These are phyloP conservation scores for Lolium perenne DNA, from an alignment of 176 grass and related monocot genomes.

Conservation along the genomic window DNA sequence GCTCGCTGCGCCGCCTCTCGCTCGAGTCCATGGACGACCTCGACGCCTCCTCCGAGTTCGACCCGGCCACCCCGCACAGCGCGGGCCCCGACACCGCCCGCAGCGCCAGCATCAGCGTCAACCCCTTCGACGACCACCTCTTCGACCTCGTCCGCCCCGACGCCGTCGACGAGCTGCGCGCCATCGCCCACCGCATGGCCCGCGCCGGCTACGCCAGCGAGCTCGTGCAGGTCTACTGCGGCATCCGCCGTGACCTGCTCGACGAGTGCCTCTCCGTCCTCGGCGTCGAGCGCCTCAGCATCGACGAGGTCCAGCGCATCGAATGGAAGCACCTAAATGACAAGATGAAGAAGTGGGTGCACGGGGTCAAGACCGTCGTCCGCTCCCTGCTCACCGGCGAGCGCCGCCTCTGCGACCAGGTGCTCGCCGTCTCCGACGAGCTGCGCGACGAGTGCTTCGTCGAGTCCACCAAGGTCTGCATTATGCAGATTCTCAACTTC, in stretches of 20 bases:
- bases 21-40: constrained; percentile 84
- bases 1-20: constrained; percentile 86
- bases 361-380: constrained; percentile 75
- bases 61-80: constrained; percentile 60
- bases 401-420: constrained; percentile 69
- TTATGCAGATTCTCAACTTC: constrained; percentile 93
- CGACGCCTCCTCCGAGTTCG: constrained; percentile 83
- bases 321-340: constrained; percentile 89
- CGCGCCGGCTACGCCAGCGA: constrained; percentile 69
- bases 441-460: constrained; percentile 81
- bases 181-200: constrained; percentile 78
- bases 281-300: constrained; percentile 84
- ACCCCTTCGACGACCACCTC: constrained; percentile 66
- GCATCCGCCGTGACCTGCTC: constrained; percentile 74
- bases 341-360: constrained; percentile 98
- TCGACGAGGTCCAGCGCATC: constrained; percentile 88
- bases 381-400: constrained; percentile 75
- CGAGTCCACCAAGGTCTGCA: constrained; percentile 77
- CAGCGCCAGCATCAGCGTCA: constrained; percentile 48
- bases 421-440: constrained; percentile 67
- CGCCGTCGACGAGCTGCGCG: constrained; percentile 53
- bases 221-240: constrained; percentile 77
- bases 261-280: constrained; percentile 83
- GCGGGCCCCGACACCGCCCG: constrained; percentile 51
- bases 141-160: constrained; percentile 79